Evolutionary conservation across 2,329 filamentous ascomycete genomes (phyloP), one percentile per base, ranked within the genome.

Genomic region (Stagonosporopsis vannaccii): DNA sequence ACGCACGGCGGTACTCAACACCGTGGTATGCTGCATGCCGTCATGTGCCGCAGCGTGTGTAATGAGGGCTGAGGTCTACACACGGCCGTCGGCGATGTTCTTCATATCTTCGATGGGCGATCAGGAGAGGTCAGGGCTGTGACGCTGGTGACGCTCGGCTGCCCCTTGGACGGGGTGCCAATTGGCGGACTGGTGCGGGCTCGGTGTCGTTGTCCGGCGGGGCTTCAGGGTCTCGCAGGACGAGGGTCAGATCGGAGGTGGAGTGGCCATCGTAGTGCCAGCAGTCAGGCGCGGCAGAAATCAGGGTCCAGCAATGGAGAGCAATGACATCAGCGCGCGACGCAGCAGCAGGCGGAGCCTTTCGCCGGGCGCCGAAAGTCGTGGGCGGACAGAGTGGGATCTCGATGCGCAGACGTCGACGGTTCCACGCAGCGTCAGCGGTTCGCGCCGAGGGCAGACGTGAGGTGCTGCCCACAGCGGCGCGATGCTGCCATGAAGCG

Each of bases 21-120:
- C 25, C 25, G 25, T 26, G 12, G 30, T 6, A 7, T n/a, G 13
- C 3, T 15, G 30, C 2, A 32, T 32, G 12, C 4, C 39, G n/a
- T 37, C 30, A 43, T 28, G n/a, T 2, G 44, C 26, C 7, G 42
- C 8, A 30, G 39, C 8, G 36, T 13, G n/a, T 37, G 40, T 17
- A 30, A 20, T 26, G 30, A 42, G 25, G 48, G 49, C 23, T 11
- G 6, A 9, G 11, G 37, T 39, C 13, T 9, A 33, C 22, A 30
- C 37, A n/a, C n/a, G 39, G 30, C 22, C 2, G 44, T 22, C 28
- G 8, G 40, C 51, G 52, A 50, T 55, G 40, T 15, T 33, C 52
- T 56, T 46, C 20, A 32, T 36, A 42, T 56, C n/a, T n/a, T 41
- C 50, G 50, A 53, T 53, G 28, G 47, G 17, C 36, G 42, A 36